phyloP scores from a whole-genome alignment of 306 rosid genomes.

The Rubus idaeus region DNA sequence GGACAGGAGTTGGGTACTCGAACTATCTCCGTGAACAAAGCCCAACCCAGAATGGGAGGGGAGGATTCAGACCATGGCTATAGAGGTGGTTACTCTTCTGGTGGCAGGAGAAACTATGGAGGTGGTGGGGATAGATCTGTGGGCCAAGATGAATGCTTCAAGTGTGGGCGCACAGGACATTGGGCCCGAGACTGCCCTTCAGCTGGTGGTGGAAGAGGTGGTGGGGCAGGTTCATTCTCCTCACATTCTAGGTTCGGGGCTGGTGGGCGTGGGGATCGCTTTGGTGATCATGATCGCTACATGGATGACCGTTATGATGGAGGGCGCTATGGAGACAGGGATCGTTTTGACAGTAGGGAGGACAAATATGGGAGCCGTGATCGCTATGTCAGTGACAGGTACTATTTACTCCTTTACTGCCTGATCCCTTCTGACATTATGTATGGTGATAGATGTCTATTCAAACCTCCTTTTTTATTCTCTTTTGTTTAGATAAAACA shows the following conservation, averaged over 20 bases:
- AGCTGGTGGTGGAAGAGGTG: slow-evolving; percentile 66
- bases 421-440: slow-evolving; percentile 4
- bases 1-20: slow-evolving; percentile 87
- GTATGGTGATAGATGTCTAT: neutral
- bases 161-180: slow-evolving; percentile 95
- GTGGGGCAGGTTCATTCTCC: slow-evolving; percentile 68
- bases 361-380: slow-evolving; percentile 80
- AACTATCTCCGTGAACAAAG: slow-evolving; percentile 85
- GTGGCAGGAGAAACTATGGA: slow-evolving; percentile 75
- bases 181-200: slow-evolving; percentile 97
- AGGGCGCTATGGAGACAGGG: slow-evolving; percentile 82
- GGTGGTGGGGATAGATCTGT: slow-evolving; percentile 57
- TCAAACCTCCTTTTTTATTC: neutral
- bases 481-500: neutral
- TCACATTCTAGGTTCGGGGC: slow-evolving; percentile 79
- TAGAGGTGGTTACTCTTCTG: slow-evolving; percentile 75
- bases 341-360: slow-evolving; percentile 74
- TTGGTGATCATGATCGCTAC: slow-evolving; percentile 66
- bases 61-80: slow-evolving; percentile 76
- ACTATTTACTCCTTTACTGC: slow-evolving; percentile 16
- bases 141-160: slow-evolving; percentile 94
- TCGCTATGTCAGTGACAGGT: slow-evolving; percentile 84
- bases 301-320: slow-evolving; percentile 78
- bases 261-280: slow-evolving; percentile 73
- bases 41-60: slow-evolving; percentile 84